Percentiles rank a stretch among this genome's conserved stretches.
Evolutionary conservation across 108 stramenopile genomes (phyloP).

Genomic region (Asterionellopsis glacialis): DNA sequence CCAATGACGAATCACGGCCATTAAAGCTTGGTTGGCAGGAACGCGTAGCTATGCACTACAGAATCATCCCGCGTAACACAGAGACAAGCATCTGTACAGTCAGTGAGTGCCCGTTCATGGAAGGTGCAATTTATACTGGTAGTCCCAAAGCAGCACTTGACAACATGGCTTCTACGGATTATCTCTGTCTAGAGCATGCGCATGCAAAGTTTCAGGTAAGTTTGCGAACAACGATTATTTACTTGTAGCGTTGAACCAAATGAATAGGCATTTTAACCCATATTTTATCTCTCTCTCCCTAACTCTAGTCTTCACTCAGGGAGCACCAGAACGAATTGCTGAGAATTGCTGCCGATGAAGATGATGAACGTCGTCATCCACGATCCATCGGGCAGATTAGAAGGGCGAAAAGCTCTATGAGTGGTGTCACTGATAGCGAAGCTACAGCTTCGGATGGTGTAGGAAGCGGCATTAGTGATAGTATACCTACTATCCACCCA

Average conservation of each 20-base stretch:
- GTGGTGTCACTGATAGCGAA: slow-evolving; percentile 9
- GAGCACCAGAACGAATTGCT: slow-evolving; percentile 27
- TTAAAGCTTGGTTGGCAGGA: slow-evolving; percentile 76
- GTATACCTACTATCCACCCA: slow-evolving; percentile 33
- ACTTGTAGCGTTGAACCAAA: too few relatives aligned
- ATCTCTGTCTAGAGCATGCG: slow-evolving; percentile 72
- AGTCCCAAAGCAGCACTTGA: slow-evolving; percentile 3
- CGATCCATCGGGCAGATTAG: slow-evolving; percentile 81
- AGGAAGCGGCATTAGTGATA: background rate
- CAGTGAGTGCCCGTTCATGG: slow-evolving; percentile 32
- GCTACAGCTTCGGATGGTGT: background rate
- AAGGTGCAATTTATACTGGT: background rate
- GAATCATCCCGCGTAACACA: slow-evolving; percentile 39
- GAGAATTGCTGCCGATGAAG: slow-evolving; percentile 33
- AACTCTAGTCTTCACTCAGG: background rate
- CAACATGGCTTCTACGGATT: slow-evolving; percentile 26
- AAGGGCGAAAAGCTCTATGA: slow-evolving; percentile 41
- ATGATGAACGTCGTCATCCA: slow-evolving; percentile 44
- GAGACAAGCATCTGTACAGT: slow-evolving; percentile 28
- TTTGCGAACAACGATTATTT: too few relatives aligned
- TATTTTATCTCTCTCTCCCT: too few relatives aligned
- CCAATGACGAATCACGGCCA: slow-evolving; percentile 19
- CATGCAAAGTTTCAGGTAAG: slow-evolving; percentile 51
- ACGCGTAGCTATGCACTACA: slow-evolving; percentile 60
- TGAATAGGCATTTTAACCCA: too few relatives aligned